These are phyloP conservation scores for Trichoderma hamatum DNA, from an alignment of 2,329 filamentous ascomycete genomes.

Conservation along the genomic window DNA sequence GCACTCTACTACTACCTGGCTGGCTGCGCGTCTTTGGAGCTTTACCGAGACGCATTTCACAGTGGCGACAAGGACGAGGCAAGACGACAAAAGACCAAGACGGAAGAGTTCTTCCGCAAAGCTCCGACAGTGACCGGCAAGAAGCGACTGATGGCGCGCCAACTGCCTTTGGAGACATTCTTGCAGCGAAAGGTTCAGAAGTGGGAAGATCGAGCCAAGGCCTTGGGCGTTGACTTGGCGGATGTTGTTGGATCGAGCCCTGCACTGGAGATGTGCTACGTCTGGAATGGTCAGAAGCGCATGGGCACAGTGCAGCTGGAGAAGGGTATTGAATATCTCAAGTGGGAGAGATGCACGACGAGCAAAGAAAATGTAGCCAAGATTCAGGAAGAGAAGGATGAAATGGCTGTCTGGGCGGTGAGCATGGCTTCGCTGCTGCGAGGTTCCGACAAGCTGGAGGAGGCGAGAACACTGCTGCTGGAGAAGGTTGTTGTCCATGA, in stretches of 20 bases:
- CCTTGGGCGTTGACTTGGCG: slow-evolving; percentile 67
- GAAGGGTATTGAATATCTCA: slow-evolving; percentile 62
- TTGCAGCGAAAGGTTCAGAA: slow-evolving; percentile 81
- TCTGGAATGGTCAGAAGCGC: slow-evolving; percentile 88
- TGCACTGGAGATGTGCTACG: slow-evolving; percentile 86
- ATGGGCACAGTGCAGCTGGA: slow-evolving; percentile 71
- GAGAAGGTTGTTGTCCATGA: slow-evolving; percentile 68
- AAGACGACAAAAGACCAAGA: slow-evolving; percentile 60
- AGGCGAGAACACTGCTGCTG: slow-evolving; percentile 67
- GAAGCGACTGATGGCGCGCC: slow-evolving; percentile 86
- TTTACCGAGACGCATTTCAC: slow-evolving; percentile 68
- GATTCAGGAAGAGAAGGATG: slow-evolving; percentile 59
- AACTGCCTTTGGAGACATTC: slow-evolving; percentile 88
- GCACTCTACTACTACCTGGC: slow-evolving; percentile 88
- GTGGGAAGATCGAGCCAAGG: slow-evolving; percentile 78
- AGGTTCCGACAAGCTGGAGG: slow-evolving; percentile 61
- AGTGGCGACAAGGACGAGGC: slow-evolving; percentile 49
- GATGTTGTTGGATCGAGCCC: slow-evolving; percentile 84
- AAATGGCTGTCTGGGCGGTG: slow-evolving; percentile 67
- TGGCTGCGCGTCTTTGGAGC: slow-evolving; percentile 74
- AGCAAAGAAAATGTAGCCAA: slow-evolving; percentile 45
- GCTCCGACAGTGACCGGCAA: slow-evolving; percentile 76
- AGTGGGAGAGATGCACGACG: slow-evolving; percentile 65
- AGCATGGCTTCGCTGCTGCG: slow-evolving; percentile 68
- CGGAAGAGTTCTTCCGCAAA: slow-evolving; percentile 70